These are phyloP conservation scores for Penicillium argentinense DNA, from an alignment of 495 filamentous ascomycete genomes.

Conservation along the genomic window DNA sequence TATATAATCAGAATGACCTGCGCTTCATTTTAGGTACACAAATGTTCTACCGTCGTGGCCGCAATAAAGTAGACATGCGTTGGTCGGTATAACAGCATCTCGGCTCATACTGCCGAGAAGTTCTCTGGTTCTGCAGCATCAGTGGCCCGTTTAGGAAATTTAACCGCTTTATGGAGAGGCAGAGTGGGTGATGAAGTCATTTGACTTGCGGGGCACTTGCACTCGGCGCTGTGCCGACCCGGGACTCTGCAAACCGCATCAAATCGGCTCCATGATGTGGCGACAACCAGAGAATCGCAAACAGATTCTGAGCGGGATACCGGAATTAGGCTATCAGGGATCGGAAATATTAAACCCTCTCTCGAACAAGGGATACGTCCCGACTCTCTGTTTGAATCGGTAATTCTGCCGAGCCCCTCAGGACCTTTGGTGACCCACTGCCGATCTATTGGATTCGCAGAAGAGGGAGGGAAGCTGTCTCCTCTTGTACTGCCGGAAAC, in stretches of 20 bases:
- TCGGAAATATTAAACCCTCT: neutral
- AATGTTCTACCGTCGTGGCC: too few species aligned
- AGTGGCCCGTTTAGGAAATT: conserved; percentile 1
- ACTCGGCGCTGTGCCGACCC: neutral
- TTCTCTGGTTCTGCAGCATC: neutral
- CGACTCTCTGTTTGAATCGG: neutral
- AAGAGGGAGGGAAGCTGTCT: neutral
- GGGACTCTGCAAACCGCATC: neutral
- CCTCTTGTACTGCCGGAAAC: neutral
- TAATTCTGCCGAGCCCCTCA: conserved; percentile 7
- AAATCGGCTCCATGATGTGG: neutral
- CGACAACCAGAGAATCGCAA: neutral
- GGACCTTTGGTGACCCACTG: conserved; percentile 1
- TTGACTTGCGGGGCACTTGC: neutral
- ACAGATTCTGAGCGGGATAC: neutral
- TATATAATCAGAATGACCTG: too few species aligned
- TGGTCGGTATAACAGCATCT: neutral
- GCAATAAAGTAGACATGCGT: too few species aligned
- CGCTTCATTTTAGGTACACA: too few species aligned
- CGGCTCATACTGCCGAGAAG: neutral
- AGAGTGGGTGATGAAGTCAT: conserved; percentile 8
- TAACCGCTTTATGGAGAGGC: conserved; percentile 4
- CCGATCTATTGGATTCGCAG: neutral
- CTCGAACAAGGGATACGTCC: neutral
- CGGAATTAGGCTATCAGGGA: neutral